phyloP scores from a whole-genome alignment of 306 rosid species.

The Rosa rugosa region DNA sequence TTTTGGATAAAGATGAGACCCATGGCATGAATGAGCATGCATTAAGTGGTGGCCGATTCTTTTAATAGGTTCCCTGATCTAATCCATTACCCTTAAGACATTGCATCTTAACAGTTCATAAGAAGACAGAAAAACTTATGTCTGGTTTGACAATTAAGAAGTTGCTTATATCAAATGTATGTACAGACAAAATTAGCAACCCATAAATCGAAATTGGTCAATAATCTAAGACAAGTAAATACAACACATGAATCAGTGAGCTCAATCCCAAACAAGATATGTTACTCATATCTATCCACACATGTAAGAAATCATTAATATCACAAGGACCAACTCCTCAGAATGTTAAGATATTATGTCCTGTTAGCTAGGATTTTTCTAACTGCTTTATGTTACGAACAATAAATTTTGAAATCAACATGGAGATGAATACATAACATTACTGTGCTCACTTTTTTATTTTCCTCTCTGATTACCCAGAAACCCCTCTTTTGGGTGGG shows the following conservation, averaged over 20 bases:
- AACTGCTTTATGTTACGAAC: not conserved
- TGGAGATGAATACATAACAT: not conserved
- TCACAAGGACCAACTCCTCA: not conserved
- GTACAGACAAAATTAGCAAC: not conserved
- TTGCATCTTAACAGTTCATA: not conserved
- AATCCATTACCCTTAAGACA: not conserved
- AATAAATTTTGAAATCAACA: not conserved
- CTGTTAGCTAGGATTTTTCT: not conserved
- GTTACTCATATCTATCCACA: not conserved
- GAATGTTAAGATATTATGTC: not conserved
- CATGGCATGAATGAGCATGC: not conserved
- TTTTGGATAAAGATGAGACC: not conserved
- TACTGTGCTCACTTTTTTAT: not conserved
- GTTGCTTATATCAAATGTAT: not conserved
- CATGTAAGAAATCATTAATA: not conserved
- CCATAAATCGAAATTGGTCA: not conserved
- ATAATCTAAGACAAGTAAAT: not conserved
- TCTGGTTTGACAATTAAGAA: not conserved
- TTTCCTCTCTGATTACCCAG: not conserved
- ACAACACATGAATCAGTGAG: not conserved
- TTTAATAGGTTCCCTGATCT: not conserved
- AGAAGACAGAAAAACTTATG: not conserved
- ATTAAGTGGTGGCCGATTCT: not conserved
- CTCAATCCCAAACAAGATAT: not conserved
- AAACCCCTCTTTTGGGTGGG: not conserved